Conservation (phyloP, 352 stramenopile genomes). For the Pythium aquatile region DNA sequence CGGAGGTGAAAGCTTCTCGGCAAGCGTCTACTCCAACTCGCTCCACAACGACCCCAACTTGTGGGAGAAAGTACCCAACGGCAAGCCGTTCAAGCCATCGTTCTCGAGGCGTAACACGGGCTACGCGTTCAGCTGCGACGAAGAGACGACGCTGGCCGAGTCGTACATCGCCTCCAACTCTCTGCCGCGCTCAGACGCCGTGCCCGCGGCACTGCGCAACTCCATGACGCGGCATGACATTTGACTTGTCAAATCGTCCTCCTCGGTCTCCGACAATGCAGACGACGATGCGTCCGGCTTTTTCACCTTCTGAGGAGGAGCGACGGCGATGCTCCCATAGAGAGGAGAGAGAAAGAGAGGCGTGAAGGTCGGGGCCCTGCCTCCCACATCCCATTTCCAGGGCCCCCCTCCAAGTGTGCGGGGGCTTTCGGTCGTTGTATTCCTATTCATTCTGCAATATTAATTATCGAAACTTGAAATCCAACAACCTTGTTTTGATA, state of each 20-base stretch:
- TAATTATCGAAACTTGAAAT: slow-evolving; percentile 10
- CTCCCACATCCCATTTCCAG: slow-evolving; percentile 1
- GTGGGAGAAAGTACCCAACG: slow-evolving; percentile 39
- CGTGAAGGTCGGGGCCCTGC: slow-evolving; percentile 2
- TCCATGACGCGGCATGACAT: slow-evolving; percentile 31
- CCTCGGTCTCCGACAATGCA: slow-evolving; percentile 21
- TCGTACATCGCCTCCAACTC: slow-evolving; percentile 85
- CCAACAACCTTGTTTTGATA: not conserved
- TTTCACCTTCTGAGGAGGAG: slow-evolving; percentile 16
- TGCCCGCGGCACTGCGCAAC: slow-evolving; percentile 62
- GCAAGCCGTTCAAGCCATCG: slow-evolving; percentile 36
- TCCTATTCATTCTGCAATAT: slow-evolving; percentile 10
- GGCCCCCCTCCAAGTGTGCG: too few relatives aligned
- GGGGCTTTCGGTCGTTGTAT: slow-evolving; percentile 1
- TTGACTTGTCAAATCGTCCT: slow-evolving; percentile 23
- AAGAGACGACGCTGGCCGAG: slow-evolving; percentile 79
- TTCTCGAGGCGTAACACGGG: slow-evolving; percentile 58
- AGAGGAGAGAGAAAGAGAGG: slow-evolving; percentile 4
- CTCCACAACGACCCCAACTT: slow-evolving; percentile 37
- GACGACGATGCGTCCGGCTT: slow-evolving; percentile 17
- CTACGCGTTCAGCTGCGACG: slow-evolving; percentile 82
- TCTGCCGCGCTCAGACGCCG: slow-evolving; percentile 60
- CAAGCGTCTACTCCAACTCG: slow-evolving; percentile 63
- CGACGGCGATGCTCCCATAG: not conserved
- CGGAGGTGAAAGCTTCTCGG: slow-evolving; percentile 48